Evolutionary conservation across 768 basidiomycete genomes (phyloP).

Genomic region (Panaeolus papilionaceus): DNA sequence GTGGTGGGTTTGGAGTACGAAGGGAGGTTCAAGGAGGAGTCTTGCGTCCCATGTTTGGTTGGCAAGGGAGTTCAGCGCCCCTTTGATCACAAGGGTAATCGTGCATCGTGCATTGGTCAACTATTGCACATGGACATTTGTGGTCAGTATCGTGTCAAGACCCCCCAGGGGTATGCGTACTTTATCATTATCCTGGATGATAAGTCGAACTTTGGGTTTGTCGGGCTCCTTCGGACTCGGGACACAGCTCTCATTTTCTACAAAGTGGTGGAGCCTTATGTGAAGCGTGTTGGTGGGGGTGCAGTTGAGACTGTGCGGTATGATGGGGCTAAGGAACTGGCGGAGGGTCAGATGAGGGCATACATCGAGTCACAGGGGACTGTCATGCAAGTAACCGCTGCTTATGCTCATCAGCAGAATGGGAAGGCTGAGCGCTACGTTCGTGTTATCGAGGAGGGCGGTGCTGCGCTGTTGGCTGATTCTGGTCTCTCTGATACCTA

Average conservation of each 20-base stretch:
- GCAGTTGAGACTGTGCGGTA: slow-evolving; percentile 20
- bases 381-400: slow-evolving; percentile 27
- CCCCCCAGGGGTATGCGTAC: slow-evolving; percentile 25
- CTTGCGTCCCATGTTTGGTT: slow-evolving; percentile 22
- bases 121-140: slow-evolving; percentile 33
- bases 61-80: slow-evolving; percentile 21
- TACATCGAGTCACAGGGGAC: slow-evolving; percentile 28
- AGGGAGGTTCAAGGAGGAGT: slow-evolving; percentile 2
- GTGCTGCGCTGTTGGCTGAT: slow-evolving; percentile 30
- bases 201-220: slow-evolving; percentile 26
- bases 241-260: slow-evolving; percentile 18
- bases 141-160: slow-evolving; percentile 29
- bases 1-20: slow-evolving; percentile 15
- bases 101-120: slow-evolving; percentile 22
- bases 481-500: slow-evolving; percentile 20
- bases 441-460: slow-evolving; percentile 32
- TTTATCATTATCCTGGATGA: slow-evolving; percentile 29
- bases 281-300: slow-evolving; percentile 20
- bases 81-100: slow-evolving; percentile 18
- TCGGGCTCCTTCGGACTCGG: neutral
- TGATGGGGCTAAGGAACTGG: slow-evolving; percentile 27
- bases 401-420: slow-evolving; percentile 41
- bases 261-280: neutral
- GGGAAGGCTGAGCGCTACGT: slow-evolving; percentile 37
- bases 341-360: slow-evolving; percentile 13